Conservation (phyloP, 2,329 filamentous ascomycete species). For the Bretziella fagacearum region DNA sequence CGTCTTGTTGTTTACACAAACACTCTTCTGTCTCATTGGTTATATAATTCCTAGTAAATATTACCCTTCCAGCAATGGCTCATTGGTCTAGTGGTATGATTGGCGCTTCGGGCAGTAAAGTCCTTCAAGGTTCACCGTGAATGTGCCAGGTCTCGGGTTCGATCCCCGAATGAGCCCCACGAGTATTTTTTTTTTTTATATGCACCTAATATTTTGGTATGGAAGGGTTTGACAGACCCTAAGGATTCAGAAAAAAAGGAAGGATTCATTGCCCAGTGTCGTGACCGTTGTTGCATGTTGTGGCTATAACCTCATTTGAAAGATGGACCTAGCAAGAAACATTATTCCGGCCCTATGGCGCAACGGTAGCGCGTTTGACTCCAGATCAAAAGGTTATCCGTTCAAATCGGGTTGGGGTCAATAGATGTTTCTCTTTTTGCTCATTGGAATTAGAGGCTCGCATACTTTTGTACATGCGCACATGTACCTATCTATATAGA, state of each 20-base stretch:
- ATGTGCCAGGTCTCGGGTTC: slow-evolving; percentile 13
- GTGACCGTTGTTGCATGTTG: too few species aligned
- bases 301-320: too few species aligned
- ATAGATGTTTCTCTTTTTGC: neutral
- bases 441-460: neutral
- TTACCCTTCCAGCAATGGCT: neutral
- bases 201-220: too few species aligned
- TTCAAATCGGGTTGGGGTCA: slow-evolving; percentile 14
- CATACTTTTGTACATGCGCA: neutral
- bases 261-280: too few species aligned
- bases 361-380: slow-evolving; percentile 15
- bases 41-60: neutral
- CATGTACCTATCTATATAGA: neutral
- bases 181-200: neutral
- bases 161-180: slow-evolving; percentile 11
- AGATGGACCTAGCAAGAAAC: neutral
- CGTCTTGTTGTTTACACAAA: neutral
- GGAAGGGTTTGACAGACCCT: too few species aligned
- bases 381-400: slow-evolving; percentile 15
- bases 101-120: slow-evolving; percentile 13
- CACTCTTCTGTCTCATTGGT: too few species aligned
- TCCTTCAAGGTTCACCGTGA: slow-evolving; percentile 12
- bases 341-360: slow-evolving; percentile 8
- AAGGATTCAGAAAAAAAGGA: too few species aligned
- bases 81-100: slow-evolving; percentile 17